Base-by-base conservation (phyloP, 176 grass and related monocot genomes). In the Phragmites australis region DNA sequence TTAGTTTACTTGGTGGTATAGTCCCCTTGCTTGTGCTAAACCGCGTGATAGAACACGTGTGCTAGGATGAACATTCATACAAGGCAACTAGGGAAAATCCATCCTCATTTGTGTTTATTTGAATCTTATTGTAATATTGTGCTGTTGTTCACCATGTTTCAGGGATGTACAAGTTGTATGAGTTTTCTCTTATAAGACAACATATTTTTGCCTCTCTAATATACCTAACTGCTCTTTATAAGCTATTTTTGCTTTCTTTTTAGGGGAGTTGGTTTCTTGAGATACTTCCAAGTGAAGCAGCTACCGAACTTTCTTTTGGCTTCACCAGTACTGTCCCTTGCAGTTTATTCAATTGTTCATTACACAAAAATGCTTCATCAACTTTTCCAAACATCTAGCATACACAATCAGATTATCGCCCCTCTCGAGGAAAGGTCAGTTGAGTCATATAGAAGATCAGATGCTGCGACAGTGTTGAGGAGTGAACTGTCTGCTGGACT, bases 301-400 rank as follows among this genome's bases (percentile, higher is more conserved):
- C 85, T 98, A 72, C 92, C 96, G 8, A 98, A 95, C 85, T 98
- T 95, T 93, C 90, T 98, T 65, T 86, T 98, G 58, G 96, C 96
- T 81, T 98, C 90, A 27, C 92, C 92, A 54, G 75, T 76, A 72
- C 25, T 98, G 19, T 91, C 92, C 79, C 83, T 98, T 50, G 88
- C 92, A 49, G 49, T 98, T 78, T 86, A 87, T 70, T 93, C 92
- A 9, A 80, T 98, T 76, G 67, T 86, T n/a, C 83, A 86, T 91
- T 89, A 98, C 81, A 37, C 65, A 81, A 94, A 75, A 88, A 52
- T 84, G 48, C 79, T 98, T 42, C 23, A 13, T 65, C 79, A 61
- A 32, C 78, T 84, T 88, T 69, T 93, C 58, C 70, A 68, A 74
- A 84, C 81, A 69, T 81, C 37, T 79, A 65, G 52, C 75, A 71